Conservation (phyloP, 1,139 yeast species). For the Magnusiomyces sp. region DNA sequence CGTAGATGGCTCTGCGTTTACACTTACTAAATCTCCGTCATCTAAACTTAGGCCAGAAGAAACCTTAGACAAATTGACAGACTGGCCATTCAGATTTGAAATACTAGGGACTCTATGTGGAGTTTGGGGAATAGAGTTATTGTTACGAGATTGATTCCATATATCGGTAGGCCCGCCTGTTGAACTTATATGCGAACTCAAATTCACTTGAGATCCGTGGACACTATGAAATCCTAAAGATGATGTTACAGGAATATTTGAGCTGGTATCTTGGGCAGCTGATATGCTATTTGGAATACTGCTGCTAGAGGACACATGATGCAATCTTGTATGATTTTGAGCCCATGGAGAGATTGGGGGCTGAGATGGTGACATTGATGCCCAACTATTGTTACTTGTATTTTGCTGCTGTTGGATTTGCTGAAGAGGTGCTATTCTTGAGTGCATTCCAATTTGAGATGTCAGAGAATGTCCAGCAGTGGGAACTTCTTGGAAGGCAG, state of each 20-base stretch:
- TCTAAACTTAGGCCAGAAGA: no score
- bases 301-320: conserved; percentile 8
- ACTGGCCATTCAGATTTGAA: conserved; percentile 3
- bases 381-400: conserved; percentile 12
- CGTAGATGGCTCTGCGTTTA: no score
- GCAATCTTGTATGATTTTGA: conserved; percentile 13
- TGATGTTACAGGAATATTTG: conserved; percentile 5
- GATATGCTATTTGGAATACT: background rate
- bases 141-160: conserved; percentile 13
- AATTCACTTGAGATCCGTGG: conserved; percentile 12
- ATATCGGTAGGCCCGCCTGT: conserved; percentile 8
- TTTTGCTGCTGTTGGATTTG: conserved; percentile 3
- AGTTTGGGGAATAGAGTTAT: conserved; percentile 16
- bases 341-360: conserved; percentile 20
- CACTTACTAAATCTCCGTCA: no score
- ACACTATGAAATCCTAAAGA: no score
- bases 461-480: conserved; percentile 2
- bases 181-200: conserved; percentile 3
- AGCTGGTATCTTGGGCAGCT: background rate
- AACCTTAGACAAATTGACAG: background rate
- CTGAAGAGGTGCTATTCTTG: conserved; percentile 1
- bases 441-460: background rate
- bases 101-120: conserved; percentile 14
- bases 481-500: background rate
- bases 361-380: conserved; percentile 15